Conservation (phyloP, 1,284 basidiomycete genomes). For the Chondrostereum purpureum region DNA sequence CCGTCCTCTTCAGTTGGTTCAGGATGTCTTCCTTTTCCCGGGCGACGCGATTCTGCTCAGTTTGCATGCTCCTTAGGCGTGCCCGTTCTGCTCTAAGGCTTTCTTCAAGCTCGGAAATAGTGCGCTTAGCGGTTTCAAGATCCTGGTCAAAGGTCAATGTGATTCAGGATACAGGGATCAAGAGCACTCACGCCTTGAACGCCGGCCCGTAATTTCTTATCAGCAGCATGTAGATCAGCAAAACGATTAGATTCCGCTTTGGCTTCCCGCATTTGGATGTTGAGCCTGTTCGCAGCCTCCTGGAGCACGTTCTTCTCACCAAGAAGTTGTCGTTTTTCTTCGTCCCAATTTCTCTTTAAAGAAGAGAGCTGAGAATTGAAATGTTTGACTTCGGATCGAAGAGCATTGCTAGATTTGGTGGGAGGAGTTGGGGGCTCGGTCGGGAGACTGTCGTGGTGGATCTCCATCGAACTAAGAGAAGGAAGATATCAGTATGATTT, state of each 20-base stretch:
- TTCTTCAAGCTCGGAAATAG: conserved; percentile 61
- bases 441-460: conserved; percentile 39
- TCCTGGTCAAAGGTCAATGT: conserved; percentile 38
- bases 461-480: conserved; percentile 49
- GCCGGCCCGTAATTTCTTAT: conserved; percentile 39
- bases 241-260: conserved; percentile 50
- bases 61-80: conserved; percentile 51
- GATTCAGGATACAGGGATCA: background rate
- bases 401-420: conserved; percentile 53
- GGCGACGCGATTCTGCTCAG: conserved; percentile 55
- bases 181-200: conserved; percentile 49
- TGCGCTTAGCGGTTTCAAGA: conserved; percentile 55
- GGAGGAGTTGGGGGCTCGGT: conserved; percentile 59
- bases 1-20: conserved; percentile 58
- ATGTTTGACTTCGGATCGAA: conserved; percentile 47
- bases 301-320: conserved; percentile 68
- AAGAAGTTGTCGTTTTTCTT: conserved; percentile 52
- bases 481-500: too few species aligned
- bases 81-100: conserved; percentile 62
- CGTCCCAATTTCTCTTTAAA: conserved; percentile 63
- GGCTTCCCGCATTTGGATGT: conserved; percentile 48
- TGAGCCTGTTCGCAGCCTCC: conserved; percentile 59
- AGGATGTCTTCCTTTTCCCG: conserved; percentile 58
- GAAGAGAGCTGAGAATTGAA: conserved; percentile 56
- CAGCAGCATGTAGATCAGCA: conserved; percentile 42